These are phyloP conservation scores for Astrocystis sublimbata DNA, from an alignment of 495 filamentous ascomycete species.

Conservation along the genomic window DNA sequence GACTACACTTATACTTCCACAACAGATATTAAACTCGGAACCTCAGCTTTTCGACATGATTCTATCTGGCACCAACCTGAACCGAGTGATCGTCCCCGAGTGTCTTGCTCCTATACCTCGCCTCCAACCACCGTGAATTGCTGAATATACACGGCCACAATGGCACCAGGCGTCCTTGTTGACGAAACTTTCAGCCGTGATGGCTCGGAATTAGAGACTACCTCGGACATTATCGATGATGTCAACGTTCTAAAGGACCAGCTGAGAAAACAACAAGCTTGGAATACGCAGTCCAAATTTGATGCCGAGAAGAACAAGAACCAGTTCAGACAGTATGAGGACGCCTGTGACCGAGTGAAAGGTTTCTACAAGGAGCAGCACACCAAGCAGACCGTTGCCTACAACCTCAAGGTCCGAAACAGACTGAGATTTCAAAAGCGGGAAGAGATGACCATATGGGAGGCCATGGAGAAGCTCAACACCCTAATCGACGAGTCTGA, in stretches of 20 bases:
- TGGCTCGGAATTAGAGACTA: conserved; percentile 73
- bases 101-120: neutral
- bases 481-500: conserved; percentile 86
- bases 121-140: neutral
- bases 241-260: conserved; percentile 74
- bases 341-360: conserved; percentile 76
- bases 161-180: conserved; percentile 30
- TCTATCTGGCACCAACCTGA: neutral
- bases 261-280: conserved; percentile 32
- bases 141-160: conserved; percentile 13
- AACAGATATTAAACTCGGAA: conserved; percentile 6
- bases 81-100: neutral
- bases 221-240: conserved; percentile 76
- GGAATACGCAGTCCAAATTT: conserved; percentile 66
- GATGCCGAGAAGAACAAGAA: conserved; percentile 79
- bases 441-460: conserved; percentile 80
- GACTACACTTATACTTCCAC: neutral
- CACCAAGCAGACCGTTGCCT: conserved; percentile 79
- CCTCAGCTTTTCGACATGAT: neutral
- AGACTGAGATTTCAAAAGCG: conserved; percentile 64
- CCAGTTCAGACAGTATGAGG: conserved; percentile 75
- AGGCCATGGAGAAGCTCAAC: conserved; percentile 88
- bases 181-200: conserved; percentile 47
- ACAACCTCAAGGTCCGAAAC: conserved; percentile 75
- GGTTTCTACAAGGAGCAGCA: conserved; percentile 84